Evolutionary conservation across 2,329 filamentous ascomycete genomes (phyloP), one percentile per base, ranked within the genome.

Genomic region (Ophiosphaerella korrae): DNA sequence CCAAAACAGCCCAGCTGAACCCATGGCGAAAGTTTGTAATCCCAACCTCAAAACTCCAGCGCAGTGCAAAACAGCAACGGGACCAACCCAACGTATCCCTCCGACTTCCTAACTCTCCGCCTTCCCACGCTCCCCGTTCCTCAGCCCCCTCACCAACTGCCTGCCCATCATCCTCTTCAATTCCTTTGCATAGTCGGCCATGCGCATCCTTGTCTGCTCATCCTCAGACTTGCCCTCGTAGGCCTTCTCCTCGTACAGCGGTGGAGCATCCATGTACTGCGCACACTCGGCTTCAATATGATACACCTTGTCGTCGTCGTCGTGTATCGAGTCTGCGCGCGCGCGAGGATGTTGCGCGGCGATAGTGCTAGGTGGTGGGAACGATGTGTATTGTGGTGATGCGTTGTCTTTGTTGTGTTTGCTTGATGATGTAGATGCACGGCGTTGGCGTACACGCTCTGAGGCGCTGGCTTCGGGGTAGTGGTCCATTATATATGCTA

Each of bases 121-220:
- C 44, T 50, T 57, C n/a, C 49, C 49, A 21, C 18, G 5, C 38
- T 48, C 21, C 9, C 33, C 51, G 14, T 43, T 53, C 53, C 54
- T 67, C 42, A 68, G 23, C 0, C 60, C 62, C 39, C 35, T 50
- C 1, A 63, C 59, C 12, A 68, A 42, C 50, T 68, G 66, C 16
- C 48, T 50, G 11, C 63, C 62, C 66, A 68, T 67, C 46, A 63
- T 58, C 44, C 63, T 58, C 26, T 62, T 63, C 2, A 68, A 46
- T 52, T 67, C 62, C 42, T 62, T 64, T 3, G 66, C 59, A 26
- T 68, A 68, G 29, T 67, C 64, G 12, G 44, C 47, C 48, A 58
- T 61, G 5, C 60, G 46, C 62, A 67, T 67, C 29, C 38, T 58
- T 2, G 51, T 43, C 36, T 52, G 49, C 37, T 66, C 53, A n/a